Evolutionary conservation across 257 asterid species (phyloP).

Genomic region (Capsicum pubescens): DNA sequence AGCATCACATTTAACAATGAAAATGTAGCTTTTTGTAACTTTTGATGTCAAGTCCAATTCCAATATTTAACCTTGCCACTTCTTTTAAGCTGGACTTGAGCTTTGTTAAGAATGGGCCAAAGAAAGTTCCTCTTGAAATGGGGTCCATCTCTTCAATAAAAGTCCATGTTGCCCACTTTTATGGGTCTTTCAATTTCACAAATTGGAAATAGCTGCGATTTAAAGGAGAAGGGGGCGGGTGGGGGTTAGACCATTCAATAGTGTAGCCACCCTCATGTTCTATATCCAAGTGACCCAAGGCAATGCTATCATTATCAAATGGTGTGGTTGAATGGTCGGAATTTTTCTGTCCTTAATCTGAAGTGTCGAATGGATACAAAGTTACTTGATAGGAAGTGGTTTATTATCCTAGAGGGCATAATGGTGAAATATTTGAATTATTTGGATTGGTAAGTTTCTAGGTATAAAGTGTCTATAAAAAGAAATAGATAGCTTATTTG

Average conservation of each 20-base stretch:
- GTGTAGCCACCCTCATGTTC: too few species aligned
- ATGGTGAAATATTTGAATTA: background rate
- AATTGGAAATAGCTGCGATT: background rate
- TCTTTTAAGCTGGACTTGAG: background rate
- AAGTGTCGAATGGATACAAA: background rate
- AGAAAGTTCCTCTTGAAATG: background rate
- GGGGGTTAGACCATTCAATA: too few species aligned
- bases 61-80: background rate
- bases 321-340: too few species aligned
- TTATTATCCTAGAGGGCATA: background rate
- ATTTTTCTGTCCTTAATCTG: background rate
- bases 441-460: background rate
- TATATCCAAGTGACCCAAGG: too few species aligned
- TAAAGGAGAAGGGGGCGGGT: too few species aligned
- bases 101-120: constrained; percentile 7
- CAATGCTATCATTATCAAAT: background rate
- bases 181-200: background rate
- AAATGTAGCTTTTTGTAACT: background rate
- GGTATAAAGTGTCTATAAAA: background rate
- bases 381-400: background rate
- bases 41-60: background rate
- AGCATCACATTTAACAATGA: background rate
- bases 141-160: background rate
- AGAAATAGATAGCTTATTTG: background rate
- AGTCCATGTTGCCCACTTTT: background rate